Percentiles rank a stretch among this genome's conserved stretches.
Evolutionary conservation across 805 yeast genomes (phyloP).

Genomic region (Candida michaelii): DNA sequence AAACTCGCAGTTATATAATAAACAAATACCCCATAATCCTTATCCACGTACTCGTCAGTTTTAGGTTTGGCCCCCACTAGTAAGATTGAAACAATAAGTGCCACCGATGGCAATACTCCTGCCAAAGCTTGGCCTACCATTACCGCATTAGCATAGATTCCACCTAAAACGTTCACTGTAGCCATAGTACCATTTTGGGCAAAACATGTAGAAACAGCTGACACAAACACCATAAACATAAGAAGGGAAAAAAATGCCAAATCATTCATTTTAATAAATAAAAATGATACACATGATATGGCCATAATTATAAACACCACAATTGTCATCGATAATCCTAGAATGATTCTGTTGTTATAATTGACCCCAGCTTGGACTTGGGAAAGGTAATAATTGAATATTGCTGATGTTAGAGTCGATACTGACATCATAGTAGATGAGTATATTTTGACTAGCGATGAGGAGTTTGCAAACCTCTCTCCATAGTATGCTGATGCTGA

Average conservation of each 20-base stretch:
- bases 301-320: conserved; percentile 59
- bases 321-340: conserved; percentile 62
- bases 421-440: conserved; percentile 87
- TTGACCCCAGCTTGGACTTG: conserved; percentile 61
- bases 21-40: conserved; percentile 40
- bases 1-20: conserved; percentile 55
- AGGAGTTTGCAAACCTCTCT: conserved; percentile 53
- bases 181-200: conserved; percentile 94
- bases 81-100: conserved; percentile 56
- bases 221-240: conserved; percentile 60
- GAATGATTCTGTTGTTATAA: conserved; percentile 54
- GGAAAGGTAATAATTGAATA: conserved; percentile 60
- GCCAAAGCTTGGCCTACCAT: conserved; percentile 96
- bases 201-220: conserved; percentile 74
- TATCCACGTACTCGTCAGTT: conserved; percentile 21
- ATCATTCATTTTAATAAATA: conserved; percentile 38
- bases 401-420: conserved; percentile 67
- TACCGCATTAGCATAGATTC: conserved; percentile 79
- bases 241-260: conserved; percentile 48
- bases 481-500: conserved; percentile 83
- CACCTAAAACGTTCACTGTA: conserved; percentile 71
- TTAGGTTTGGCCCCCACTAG: conserved; percentile 35
- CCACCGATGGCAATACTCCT: conserved; percentile 85
- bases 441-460: conserved; percentile 55
- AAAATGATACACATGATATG: conserved; percentile 40